Conservation (phyloP, 2,329 filamentous ascomycete species). For the Alternaria dauci region DNA sequence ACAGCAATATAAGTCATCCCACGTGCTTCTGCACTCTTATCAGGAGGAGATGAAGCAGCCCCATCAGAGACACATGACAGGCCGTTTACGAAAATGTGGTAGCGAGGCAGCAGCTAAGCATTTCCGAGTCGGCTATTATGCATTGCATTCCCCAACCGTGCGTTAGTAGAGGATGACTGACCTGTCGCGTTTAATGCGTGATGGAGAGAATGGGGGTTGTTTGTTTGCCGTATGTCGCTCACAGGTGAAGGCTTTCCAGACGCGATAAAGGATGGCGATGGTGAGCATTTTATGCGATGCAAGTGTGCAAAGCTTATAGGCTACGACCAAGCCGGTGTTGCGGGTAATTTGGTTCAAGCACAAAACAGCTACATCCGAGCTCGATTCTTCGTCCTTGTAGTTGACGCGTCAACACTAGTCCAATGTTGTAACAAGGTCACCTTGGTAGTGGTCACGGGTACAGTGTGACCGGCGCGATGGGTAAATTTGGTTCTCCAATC, state of each 20-base stretch:
- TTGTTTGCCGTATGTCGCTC: background rate
- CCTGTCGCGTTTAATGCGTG: background rate
- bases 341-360: background rate
- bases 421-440: background rate
- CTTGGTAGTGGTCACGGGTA: background rate
- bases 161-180: background rate
- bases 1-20: constrained; percentile 4
- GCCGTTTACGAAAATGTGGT: background rate
- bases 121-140: background rate
- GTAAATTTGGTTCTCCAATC: background rate
- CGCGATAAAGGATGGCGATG: no score
- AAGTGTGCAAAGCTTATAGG: background rate
- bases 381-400: background rate
- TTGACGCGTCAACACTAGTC: background rate
- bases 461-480: background rate
- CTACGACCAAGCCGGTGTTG: background rate
- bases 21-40: background rate
- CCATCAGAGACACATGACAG: background rate
- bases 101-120: background rate
- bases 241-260: background rate
- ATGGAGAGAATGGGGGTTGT: background rate
- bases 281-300: background rate
- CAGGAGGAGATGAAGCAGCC: background rate
- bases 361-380: background rate
- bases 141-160: background rate